Conservation (phyloP, 768 basidiomycete genomes). For the Candolleomyces eurysporus region DNA sequence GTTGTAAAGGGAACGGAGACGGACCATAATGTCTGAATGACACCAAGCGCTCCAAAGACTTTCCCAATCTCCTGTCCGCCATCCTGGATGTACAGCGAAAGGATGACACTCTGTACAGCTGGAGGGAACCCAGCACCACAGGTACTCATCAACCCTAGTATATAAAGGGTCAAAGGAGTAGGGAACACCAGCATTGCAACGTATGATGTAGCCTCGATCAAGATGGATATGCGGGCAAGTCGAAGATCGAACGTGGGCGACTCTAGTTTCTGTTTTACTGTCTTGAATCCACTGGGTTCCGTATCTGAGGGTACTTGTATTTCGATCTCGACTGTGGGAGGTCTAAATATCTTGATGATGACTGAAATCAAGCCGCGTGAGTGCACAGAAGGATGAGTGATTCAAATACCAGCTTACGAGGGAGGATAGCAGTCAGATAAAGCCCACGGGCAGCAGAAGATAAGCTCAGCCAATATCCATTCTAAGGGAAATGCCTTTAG, state of each 20-base stretch:
- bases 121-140: conserved; percentile 64
- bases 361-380: conserved; percentile 30
- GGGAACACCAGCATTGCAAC: conserved; percentile 45
- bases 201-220: conserved; percentile 53
- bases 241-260: conserved; percentile 61
- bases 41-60: conserved; percentile 78
- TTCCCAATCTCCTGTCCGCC: conserved; percentile 65
- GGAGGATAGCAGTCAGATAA: conserved; percentile 55
- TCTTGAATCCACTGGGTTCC: neutral
- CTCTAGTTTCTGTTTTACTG: conserved; percentile 29
- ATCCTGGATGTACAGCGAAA: conserved; percentile 59
- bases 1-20: conserved; percentile 9
- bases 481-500: conserved; percentile 30
- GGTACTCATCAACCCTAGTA: conserved; percentile 46
- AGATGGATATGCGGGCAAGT: conserved; percentile 59
- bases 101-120: conserved; percentile 65
- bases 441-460: conserved; percentile 52
- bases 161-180: conserved; percentile 48
- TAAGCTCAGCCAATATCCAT: conserved; percentile 66
- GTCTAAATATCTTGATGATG: conserved; percentile 52
- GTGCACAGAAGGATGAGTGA: neutral
- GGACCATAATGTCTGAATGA: conserved; percentile 68
- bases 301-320: conserved; percentile 5
- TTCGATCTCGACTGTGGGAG: conserved; percentile 29
- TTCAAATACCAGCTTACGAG: conserved; percentile 41